These are phyloP conservation scores for Paspalum vaginatum DNA, from an alignment of 176 grass and related monocot genomes.

Conservation along the genomic window DNA sequence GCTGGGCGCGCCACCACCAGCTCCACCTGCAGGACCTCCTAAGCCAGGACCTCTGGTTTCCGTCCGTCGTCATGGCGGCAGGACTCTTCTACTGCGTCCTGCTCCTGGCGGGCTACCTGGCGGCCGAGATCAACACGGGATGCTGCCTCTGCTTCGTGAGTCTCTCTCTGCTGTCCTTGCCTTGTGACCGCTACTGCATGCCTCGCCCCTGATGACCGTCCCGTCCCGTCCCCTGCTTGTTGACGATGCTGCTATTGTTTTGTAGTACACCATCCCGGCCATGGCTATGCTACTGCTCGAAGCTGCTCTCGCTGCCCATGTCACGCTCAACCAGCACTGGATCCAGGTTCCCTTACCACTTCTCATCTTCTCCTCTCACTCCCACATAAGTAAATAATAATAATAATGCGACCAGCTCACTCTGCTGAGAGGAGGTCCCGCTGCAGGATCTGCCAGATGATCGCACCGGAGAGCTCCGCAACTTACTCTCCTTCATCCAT, in stretches of 20 bases:
- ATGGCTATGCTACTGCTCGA: slow-evolving; percentile 51
- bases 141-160: slow-evolving; percentile 54
- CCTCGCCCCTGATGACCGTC: too few species aligned
- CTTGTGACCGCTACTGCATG: too few species aligned
- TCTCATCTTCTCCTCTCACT: not conserved
- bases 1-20: slow-evolving; percentile 50
- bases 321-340: slow-evolving; percentile 72
- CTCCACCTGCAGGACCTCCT: slow-evolving; percentile 50
- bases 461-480: slow-evolving; percentile 71
- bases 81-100: slow-evolving; percentile 53
- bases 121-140: slow-evolving; percentile 54
- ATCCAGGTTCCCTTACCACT: slow-evolving; percentile 49
- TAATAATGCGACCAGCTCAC: not conserved
- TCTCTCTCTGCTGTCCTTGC: too few species aligned
- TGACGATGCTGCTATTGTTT: too few species aligned
- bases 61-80: slow-evolving; percentile 46
- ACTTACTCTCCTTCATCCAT: slow-evolving; percentile 64
- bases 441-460: slow-evolving; percentile 76
- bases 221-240: too few species aligned
- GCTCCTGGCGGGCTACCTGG: slow-evolving; percentile 56
- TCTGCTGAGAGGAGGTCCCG: too few species aligned
- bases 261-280: slow-evolving; percentile 49
- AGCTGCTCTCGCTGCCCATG: slow-evolving; percentile 45
- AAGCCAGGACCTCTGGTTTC: slow-evolving; percentile 52
- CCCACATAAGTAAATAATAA: too few species aligned